Conservation (phyloP, 176 grass and related monocot species). For the Hordeum marinum region DNA sequence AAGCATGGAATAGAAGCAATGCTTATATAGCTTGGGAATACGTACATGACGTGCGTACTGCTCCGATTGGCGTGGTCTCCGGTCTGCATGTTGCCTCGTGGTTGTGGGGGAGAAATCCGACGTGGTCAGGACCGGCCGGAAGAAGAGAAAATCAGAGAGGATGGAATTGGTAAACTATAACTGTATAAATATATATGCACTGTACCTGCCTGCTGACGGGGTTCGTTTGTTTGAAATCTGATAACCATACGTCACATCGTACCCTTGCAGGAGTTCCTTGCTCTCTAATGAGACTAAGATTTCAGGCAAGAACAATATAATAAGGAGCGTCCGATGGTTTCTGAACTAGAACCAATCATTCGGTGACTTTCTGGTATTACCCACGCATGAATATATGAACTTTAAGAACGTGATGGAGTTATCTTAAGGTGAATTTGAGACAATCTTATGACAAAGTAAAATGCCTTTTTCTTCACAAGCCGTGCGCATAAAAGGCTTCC, state of each 20-base stretch:
- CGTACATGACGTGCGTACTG: too few relatives aligned
- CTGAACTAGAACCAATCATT: background rate
- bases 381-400: background rate
- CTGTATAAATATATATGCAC: background rate
- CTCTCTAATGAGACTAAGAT: background rate
- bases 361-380: background rate
- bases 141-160: too few relatives aligned
- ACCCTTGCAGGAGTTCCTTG: background rate
- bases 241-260: background rate
- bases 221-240: background rate
- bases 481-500: too few relatives aligned
- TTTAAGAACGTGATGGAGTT: too few relatives aligned
- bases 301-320: background rate
- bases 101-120: background rate
- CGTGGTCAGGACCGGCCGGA: background rate
- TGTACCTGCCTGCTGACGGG: too few relatives aligned
- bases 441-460: too few relatives aligned
- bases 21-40: background rate
- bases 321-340: background rate
- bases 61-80: too few relatives aligned
- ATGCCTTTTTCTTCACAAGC: too few relatives aligned
- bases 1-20: background rate
- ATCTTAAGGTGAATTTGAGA: too few relatives aligned
- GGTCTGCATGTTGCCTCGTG: background rate
- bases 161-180: background rate